These are phyloP conservation scores for Aspergillus kassunensis DNA, from an alignment of 495 filamentous ascomycete species.

Conservation along the genomic window DNA sequence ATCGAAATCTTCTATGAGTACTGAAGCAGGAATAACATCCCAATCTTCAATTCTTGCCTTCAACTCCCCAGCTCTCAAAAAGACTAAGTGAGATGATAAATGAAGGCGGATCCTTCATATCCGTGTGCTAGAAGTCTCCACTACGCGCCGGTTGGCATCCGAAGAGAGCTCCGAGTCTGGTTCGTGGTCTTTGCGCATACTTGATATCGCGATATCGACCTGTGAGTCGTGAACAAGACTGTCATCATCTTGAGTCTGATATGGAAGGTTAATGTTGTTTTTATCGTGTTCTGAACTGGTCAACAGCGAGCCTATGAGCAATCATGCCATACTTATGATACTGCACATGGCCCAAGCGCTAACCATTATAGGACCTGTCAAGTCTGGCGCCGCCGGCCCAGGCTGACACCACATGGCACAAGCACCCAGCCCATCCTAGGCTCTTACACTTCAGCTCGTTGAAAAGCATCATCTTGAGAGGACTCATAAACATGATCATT, in stretches of 20 bases:
- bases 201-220: neutral
- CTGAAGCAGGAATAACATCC: no score
- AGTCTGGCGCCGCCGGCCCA: neutral
- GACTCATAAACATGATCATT: constrained; percentile 1
- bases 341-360: neutral
- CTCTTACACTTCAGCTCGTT: no score
- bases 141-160: neutral
- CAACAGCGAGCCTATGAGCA: no score
- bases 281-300: no score
- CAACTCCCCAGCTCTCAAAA: neutral
- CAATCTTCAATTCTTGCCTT: neutral
- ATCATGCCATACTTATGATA: no score
- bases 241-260: no score
- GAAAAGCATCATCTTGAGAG: no score
- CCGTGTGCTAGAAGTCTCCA: constrained; percentile 5
- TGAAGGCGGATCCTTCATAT: constrained; percentile 2
- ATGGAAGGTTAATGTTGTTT: no score
- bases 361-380: neutral
- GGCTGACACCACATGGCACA: no score
- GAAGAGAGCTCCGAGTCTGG: neutral
- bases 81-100: neutral
- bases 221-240: neutral
- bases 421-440: no score
- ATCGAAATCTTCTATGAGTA: no score
- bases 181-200: constrained; percentile 3